Evolutionary conservation across 352 stramenopile genomes (phyloP), one percentile per base, ranked within the genome.

Genomic region (Phytophthora quininea): DNA sequence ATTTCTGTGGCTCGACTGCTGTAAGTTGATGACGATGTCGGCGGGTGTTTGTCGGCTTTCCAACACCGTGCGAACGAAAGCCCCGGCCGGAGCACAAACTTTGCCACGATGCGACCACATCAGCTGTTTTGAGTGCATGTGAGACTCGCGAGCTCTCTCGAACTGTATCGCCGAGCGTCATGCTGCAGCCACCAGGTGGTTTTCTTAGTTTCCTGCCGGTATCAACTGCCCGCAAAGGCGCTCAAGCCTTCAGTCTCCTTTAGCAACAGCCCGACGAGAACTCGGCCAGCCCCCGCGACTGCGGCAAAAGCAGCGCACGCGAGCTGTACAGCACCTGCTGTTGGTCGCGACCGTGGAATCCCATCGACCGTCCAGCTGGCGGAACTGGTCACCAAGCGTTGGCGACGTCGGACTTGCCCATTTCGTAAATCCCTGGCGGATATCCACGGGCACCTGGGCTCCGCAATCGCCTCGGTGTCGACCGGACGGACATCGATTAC

Each of bases 121-220:
- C 69, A 73, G 64, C 52, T 73, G 69, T 45, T 72, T 64, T 58
- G 50, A 19, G 9, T 35, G 30, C 19, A 60, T 45, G 35, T 58
- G 51, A 38, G 49, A 38, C 51, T 62, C 29, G 45, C 37, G 3
- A n/a, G 24, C 37, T 51, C 55, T 67, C 63, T 46, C 59, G 50
- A 6, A 42, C 37, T 54, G 49, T 65, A 49, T 58, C 47, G 31
- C 52, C 27, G 47, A 49, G 54, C 46, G 57, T 74, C 62, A 66
- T 62, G 63, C 57, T 66, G 63, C 59, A 76, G 59, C 49, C 54
- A 73, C 54, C 59, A 73, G 69, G 64, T 61, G 69, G 58, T 49
- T 58, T 65, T 69, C 69, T 52, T 52, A 32, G 54, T 40, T 51
- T 11, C 49, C 24, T 48, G 5, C 27, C 29, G 51, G 57, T 7